Percentiles rank a stretch among this genome's conserved stretches.
Evolutionary conservation across 768 basidiomycete species (phyloP).

Genomic region (Rhodocollybia butyracea): DNA sequence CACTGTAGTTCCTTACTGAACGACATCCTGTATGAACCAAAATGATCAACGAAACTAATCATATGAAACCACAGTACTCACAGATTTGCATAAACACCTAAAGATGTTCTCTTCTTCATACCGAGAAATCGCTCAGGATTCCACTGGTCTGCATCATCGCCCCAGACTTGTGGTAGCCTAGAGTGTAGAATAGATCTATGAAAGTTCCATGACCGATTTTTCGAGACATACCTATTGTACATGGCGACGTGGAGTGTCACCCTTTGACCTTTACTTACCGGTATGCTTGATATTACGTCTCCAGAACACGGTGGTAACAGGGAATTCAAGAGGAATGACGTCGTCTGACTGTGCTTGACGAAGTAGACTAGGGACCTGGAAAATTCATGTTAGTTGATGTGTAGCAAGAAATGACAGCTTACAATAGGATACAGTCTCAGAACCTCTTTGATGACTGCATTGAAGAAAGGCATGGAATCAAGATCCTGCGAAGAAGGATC

Average conservation of each 20-base stretch:
- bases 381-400: background rate
- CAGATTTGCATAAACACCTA: constrained; percentile 23
- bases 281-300: constrained; percentile 40
- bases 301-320: constrained; percentile 47
- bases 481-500: constrained; percentile 23
- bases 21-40: background rate
- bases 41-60: background rate
- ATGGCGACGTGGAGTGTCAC: constrained; percentile 47
- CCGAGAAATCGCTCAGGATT: constrained; percentile 31
- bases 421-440: constrained; percentile 30
- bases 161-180: constrained; percentile 23
- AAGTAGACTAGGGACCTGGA: background rate
- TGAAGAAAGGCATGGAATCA: constrained; percentile 28
- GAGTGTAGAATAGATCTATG: background rate
- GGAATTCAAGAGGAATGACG: constrained; percentile 52
- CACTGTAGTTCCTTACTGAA: constrained; percentile 3
- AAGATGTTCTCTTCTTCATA: constrained; percentile 13
- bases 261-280: constrained; percentile 48
- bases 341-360: constrained; percentile 35
- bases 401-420: background rate
- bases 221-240: constrained; percentile 35
- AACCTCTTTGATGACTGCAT: constrained; percentile 24
- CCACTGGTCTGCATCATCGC: constrained; percentile 29
- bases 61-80: constrained; percentile 10
- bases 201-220: background rate